Base-by-base conservation (phyloP, 2,329 filamentous ascomycete genomes). In the Aspergillus ochraceus region DNA sequence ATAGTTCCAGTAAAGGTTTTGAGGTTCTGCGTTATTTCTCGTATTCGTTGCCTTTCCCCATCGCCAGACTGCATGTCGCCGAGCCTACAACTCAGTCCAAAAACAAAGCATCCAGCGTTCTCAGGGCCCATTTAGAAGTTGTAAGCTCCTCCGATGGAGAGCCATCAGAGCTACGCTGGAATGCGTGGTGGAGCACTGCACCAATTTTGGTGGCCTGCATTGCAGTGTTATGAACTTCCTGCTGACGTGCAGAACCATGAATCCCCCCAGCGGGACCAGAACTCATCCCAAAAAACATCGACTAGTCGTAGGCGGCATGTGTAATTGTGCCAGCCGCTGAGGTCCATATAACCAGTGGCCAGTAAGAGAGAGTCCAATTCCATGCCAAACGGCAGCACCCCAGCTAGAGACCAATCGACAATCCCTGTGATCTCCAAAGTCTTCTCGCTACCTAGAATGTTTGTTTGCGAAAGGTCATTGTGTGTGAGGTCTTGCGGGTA, bases 371-470 rank as follows among this genome's bases (percentile, higher is more conserved):
- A 20, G 30, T 59, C 55, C 29, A 60, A 20, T 22, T 63, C 60
- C 47, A 60, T 60, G 14, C 60, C 60, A 45, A 63, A 60, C 0
- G 58, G 60, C n/a, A 50, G 49, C 8, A 63, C 24, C 9, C 39
- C 45, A 9, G 49, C 52, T n/a, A 60, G 45, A 19, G 60, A 63
- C 60, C 58, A 63, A 46, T 63, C 58, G 19, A 63, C 58, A 49
- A 63, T 55, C 45, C 52, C 52, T 14, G 52, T 52, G 49, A 60
- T 60, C 36, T 54, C 55, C 12, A 47, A 51, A 32, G 61, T 60
- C 2, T 55, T 24, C 49, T 49, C 51, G 22, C 58, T 52, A 30
- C 59, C 36, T 5, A 53, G 52, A 19, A 60, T 55, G 42, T 60
- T 63, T 10, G 52, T 56, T 49, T 55, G 42, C 22, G 61, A 63